Base-by-base conservation (phyloP, 1,139 yeast species). In the Debaryomyces robertsiae region DNA sequence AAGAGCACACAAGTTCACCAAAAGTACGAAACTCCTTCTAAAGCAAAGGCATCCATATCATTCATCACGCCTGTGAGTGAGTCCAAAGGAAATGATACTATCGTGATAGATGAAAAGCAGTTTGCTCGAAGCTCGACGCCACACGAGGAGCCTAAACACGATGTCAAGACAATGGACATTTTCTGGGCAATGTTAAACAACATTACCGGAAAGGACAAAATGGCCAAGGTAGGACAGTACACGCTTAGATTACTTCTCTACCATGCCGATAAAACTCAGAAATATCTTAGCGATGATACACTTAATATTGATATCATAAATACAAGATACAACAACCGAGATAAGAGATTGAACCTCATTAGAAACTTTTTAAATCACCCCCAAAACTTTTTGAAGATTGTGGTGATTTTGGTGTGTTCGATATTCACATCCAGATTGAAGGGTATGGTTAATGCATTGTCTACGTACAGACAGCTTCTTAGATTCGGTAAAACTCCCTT, bases 401-500 rank as follows among this genome's bases (percentile, higher is more conserved):
- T 76, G 4, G 49, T 61, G 37, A 63, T 70, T 32, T 46, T 69
- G 42, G 39, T 55, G 31, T 54, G 65, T 50, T 55, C 66, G 35
- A 44, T 61, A 30, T 58, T 72, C 61, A 51, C 72, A 61, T 47
- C 63, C 51, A 51, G 75, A 60, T 55, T 69, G 61, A 35, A 57
- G 9, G 81, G 77, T 3, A 58, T 81, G 44, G 75, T 79, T 9
- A 60, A 60, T 14, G 81, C 80, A 19, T 61, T 84, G 35, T 73
- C 82, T 5, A 66, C 76, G 27, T 85, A 81, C 58, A 72, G 94
- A 58, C 90, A 83, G 54, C 73, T 82, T 45, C 63, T 84, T 46
- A 69, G 94, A 52, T 83, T 84, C 48, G 93, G 93, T 32, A 80
- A 82, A 41, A 73, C 87, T 10, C 90, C 90, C 2, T 81, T 83